Evolutionary conservation across 345 rosid genomes (phyloP).

Genomic region (Boechera divaricarpa): DNA sequence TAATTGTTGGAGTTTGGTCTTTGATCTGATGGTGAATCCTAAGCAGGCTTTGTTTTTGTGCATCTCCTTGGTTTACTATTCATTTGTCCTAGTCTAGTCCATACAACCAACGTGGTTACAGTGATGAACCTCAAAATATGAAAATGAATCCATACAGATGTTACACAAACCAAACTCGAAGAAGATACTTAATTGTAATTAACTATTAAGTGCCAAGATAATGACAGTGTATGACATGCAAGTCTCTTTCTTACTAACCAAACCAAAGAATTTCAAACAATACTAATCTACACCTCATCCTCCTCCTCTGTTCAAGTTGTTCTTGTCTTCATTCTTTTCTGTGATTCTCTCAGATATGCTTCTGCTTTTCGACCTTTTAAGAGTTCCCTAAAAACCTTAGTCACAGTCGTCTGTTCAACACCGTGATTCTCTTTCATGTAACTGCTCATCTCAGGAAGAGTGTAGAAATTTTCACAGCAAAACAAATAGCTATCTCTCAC

Average conservation of each 20-base stretch:
- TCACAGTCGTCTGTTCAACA: neutral
- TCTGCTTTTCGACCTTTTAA: slow-evolving; percentile 11
- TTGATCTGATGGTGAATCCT: too few relatives aligned
- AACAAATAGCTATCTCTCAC: neutral
- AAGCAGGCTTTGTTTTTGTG: too few relatives aligned
- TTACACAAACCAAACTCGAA: too few relatives aligned
- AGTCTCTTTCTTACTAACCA: neutral
- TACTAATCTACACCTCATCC: neutral
- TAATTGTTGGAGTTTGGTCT: too few relatives aligned
- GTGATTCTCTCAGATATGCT: slow-evolving; percentile 5
- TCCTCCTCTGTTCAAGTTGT: neutral
- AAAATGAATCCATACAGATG: too few relatives aligned
- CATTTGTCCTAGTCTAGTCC: too few relatives aligned
- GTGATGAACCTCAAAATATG: too few relatives aligned
- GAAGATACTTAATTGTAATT: too few relatives aligned
- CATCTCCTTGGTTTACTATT: too few relatives aligned
- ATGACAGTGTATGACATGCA: neutral
- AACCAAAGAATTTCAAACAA: neutral
- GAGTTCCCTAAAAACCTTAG: neutral
- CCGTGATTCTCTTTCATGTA: slow-evolving; percentile 1
- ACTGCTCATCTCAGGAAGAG: slow-evolving; percentile 9
- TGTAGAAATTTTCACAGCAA: slow-evolving; percentile 3
- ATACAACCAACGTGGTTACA: too few relatives aligned
- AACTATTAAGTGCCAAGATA: neutral
- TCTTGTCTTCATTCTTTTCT: slow-evolving; percentile 13